Percentiles rank a stretch among this genome's conserved stretches.
phyloP scores from a whole-genome alignment of 768 basidiomycete genomes.

The Tulasnella sp. region DNA sequence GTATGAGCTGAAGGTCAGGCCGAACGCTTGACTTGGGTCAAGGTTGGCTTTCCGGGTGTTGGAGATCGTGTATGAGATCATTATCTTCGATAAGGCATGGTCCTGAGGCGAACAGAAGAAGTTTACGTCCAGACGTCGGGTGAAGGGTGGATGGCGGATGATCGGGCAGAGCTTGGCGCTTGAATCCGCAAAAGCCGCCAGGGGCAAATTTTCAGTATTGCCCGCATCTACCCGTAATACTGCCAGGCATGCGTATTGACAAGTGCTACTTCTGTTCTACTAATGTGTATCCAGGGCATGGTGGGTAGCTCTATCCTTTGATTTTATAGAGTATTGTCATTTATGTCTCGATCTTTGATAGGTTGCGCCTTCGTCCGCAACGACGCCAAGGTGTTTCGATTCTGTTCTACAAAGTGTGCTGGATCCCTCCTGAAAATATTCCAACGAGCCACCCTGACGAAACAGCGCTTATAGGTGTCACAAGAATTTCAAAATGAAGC shows the following conservation, averaged over 20 bases:
- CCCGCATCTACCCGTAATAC: background rate
- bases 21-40: constrained; percentile 8
- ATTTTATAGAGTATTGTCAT: background rate
- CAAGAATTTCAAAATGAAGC: constrained; percentile 99
- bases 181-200: too few species aligned
- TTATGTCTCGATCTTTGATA: background rate
- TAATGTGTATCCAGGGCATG: constrained; percentile 93
- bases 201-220: too few species aligned
- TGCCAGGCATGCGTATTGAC: constrained; percentile 73
- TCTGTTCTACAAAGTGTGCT: constrained; percentile 91
- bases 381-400: constrained; percentile 95
- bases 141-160: too few species aligned
- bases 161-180: too few species aligned
- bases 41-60: constrained; percentile 1
- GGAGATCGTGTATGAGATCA: constrained; percentile 1
- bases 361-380: constrained; percentile 63
- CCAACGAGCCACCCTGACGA: background rate
- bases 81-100: too few species aligned
- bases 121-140: too few species aligned
- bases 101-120: too few species aligned
- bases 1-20: constrained; percentile 14
- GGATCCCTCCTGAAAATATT: too few species aligned
- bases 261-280: constrained; percentile 99
- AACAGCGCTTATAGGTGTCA: constrained; percentile 56
- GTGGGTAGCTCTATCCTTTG: constrained; percentile 30